Base-by-base conservation (phyloP, 345 rosid genomes). In the Eutrema yunnanense region DNA sequence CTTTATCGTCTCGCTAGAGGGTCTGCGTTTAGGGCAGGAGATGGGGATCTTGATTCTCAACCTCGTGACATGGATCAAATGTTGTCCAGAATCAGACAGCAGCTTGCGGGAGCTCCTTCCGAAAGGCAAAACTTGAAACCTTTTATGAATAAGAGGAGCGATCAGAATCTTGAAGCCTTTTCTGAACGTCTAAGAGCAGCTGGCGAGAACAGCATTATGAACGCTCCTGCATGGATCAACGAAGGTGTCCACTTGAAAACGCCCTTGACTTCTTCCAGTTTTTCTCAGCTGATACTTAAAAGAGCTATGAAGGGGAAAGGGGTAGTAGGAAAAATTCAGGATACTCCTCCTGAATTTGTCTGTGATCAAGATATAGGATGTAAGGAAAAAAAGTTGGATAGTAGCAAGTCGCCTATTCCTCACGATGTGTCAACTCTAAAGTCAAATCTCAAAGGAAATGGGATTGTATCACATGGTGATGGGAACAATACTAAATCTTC, bases 261-360 rank as follows among this genome's bases (percentile, higher is more conserved):
- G 32, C 57, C 68, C 0, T 75, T 69, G 62, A 48, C 67, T 29
- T 55, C 75, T 19, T 64, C 84, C 4, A 73, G 78, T 65, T 79
- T 82, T 47, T 79, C 87, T 68, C 86, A 77, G 76, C 65, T 78
- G 32, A 73, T 66, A 73, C 71, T 63, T 13, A 79, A 81, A 72
- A 77, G 79, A 62, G 77, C 67, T 62, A 60, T 67, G 71, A 81
- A 84, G 65, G 89, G 88, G 76, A 88, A 86, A 72, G 89, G 73
- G 2, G 69, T 78, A 3, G 36, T 79, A 14, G 52, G 52, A n/a
- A 80, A 59, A 65, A 34, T 59, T 42, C 73, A 49, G 29, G 86
- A 77, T 49, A 34, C 62, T 73, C 69, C 53, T 29, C 54, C 67
- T 59, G 80, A 73, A 3, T 43, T 60, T 40, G 70, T 60, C 14